Evolutionary conservation across 1,284 basidiomycete species (phyloP).

Genomic region (Polyporus tsugae): DNA sequence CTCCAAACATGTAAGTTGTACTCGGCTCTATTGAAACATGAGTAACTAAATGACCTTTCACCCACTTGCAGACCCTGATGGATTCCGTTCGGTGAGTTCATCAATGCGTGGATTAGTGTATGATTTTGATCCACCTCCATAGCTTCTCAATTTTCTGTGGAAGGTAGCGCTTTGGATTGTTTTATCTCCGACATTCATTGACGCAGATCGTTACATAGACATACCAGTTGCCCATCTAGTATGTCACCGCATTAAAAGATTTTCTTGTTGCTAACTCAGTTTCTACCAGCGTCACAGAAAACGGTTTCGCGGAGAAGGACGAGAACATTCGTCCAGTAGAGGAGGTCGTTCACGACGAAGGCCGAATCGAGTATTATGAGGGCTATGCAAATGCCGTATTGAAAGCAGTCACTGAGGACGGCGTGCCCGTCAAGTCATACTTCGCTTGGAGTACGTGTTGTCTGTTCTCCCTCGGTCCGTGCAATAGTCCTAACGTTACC

Average conservation of each 20-base stretch:
- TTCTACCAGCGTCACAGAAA: slow-evolving; percentile 66
- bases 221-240: slow-evolving; percentile 75
- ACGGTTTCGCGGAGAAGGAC: slow-evolving; percentile 75
- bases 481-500: slow-evolving; percentile 2
- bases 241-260: slow-evolving; percentile 27
- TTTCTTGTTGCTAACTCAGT: neutral
- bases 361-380: slow-evolving; percentile 73
- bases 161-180: slow-evolving; percentile 49
- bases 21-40: neutral
- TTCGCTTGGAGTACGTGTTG: slow-evolving; percentile 69
- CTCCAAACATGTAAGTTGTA: slow-evolving; percentile 62
- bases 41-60: neutral
- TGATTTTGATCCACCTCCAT: neutral
- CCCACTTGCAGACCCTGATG: slow-evolving; percentile 55
- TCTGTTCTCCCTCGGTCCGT: neutral
- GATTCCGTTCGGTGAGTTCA: slow-evolving; percentile 68
- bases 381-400: slow-evolving; percentile 68
- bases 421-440: slow-evolving; percentile 71
- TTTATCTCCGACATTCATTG: neutral
- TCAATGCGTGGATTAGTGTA: slow-evolving; percentile 8
- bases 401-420: slow-evolving; percentile 67
- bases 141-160: slow-evolving; percentile 53
- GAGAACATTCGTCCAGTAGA: slow-evolving; percentile 62
- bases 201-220: slow-evolving; percentile 44
- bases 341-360: slow-evolving; percentile 66